Evolutionary conservation across 805 yeast species (phyloP), one percentile per base, ranked within the genome.

Genomic region (Pichia heedii): DNA sequence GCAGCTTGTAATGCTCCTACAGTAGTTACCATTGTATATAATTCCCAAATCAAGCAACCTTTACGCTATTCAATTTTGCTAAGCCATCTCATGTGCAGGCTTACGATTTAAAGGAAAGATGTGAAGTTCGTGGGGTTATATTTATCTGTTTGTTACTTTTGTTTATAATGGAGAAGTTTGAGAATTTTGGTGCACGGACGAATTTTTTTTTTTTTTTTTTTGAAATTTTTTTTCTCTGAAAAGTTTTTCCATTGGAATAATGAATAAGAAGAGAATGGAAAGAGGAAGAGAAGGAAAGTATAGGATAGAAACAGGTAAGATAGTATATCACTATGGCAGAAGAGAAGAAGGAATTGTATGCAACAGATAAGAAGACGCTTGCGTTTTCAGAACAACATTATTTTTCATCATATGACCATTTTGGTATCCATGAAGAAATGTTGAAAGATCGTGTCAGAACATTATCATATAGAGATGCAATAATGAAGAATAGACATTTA

Each of bases 371-470:
- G 56, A 57, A 68, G 29, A 45, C 68, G n/a, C 68, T 84, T 53
- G 77, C 87, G 22, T 77, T 77, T 61, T 65, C 76, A 38, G 97
- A 90, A 60, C 94, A 88, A 67, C 97, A 90, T 65, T 93, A 93
- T 67, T 93, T 93, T 69, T 74, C 81, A 41, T 90, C 97, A 2
- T 93, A 93, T 58, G 97, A 90, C 63, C 97, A 93, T 61, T 88
- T 87, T 59, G 96, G 96, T 42, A 93, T 93, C 58, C 99, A 93
- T 61, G 98, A 94, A 67, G 97, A 90, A 67, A 93, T 93, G 99
- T 78, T 93, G 56, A 95, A 93, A 67, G 99, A 93, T 63, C 76
- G 85, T 41, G 86, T 87, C 22, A 80, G 99, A 64, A 93, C 99
- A 9, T 68, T 88, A 49, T 77, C 95, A 27, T 93, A 93, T 68